Conservation (phyloP, 2,329 filamentous ascomycete genomes). For the Fusarium floridanum region DNA sequence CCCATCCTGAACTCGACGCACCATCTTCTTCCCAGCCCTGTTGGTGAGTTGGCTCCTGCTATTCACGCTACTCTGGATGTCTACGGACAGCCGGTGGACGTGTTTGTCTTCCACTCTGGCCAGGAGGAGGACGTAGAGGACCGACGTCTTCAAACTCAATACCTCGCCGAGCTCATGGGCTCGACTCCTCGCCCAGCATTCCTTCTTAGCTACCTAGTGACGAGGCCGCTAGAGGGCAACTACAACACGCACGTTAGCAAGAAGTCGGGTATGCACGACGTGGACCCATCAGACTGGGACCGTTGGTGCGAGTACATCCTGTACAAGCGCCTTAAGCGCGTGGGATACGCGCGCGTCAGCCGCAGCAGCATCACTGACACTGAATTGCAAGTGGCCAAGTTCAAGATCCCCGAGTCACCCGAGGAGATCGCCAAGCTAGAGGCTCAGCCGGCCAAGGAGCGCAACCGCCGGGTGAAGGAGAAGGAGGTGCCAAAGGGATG, state of each 20-base stretch:
- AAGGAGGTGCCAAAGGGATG: conserved; percentile 80
- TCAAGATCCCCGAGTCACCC: conserved; percentile 79
- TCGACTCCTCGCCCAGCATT: conserved; percentile 83
- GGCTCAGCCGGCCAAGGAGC: conserved; percentile 62
- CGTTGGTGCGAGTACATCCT: conserved; percentile 99
- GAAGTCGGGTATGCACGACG: conserved; percentile 91
- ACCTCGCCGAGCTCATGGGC: conserved; percentile 90
- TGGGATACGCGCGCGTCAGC: conserved; percentile 90
- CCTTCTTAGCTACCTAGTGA: conserved; percentile 92
- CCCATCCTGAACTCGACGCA: conserved; percentile 97
- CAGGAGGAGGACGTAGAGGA: conserved; percentile 98
- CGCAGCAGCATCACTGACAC: conserved; percentile 95
- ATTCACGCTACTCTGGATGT: conserved; percentile 97
- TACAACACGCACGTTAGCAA: conserved; percentile 96
- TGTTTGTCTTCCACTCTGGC: conserved; percentile 98
- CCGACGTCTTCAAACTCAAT: conserved; percentile 85
- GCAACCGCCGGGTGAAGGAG: conserved; percentile 74
- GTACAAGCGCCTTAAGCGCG: conserved; percentile 87
- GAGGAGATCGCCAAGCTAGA: conserved; percentile 64
- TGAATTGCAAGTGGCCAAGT: conserved; percentile 96
- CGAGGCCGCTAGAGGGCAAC: conserved; percentile 89
- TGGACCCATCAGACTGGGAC: conserved; percentile 94
- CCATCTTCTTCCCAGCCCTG: conserved; percentile 91
- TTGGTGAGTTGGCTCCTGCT: conserved; percentile 93
- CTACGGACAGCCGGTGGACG: conserved; percentile 89